Evolutionary conservation across 257 asterid genomes (phyloP).

Genomic region (Solanum infundibuliforme): DNA sequence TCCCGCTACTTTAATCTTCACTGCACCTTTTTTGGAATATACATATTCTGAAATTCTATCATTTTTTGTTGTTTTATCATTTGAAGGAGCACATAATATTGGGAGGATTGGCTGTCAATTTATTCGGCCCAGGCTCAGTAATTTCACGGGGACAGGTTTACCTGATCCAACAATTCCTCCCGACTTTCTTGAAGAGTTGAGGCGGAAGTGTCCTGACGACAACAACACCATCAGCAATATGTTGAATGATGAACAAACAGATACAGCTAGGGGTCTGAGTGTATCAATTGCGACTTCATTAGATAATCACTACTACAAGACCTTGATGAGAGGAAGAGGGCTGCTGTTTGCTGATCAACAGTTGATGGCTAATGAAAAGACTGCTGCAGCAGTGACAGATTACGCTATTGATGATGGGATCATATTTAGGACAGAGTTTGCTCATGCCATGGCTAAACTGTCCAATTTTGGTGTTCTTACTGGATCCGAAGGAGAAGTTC

Average conservation of each 20-base stretch:
- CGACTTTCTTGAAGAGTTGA: constrained; percentile 4
- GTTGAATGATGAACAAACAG: too few species aligned
- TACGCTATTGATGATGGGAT: constrained; percentile 16
- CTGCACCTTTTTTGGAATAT: neutral
- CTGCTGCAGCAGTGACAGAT: constrained; percentile 7
- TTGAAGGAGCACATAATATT: constrained; percentile 17
- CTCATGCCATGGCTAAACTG: constrained; percentile 1
- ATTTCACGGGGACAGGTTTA: neutral
- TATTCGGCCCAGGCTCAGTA: constrained; percentile 6
- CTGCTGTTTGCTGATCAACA: constrained; percentile 24
- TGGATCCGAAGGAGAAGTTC: too few species aligned
- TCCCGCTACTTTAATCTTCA: neutral
- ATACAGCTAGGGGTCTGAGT: too few species aligned
- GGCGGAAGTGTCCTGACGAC: neutral
- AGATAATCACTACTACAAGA: too few species aligned
- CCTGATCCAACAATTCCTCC: constrained; percentile 3
- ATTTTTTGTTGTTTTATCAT: neutral
- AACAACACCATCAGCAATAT: neutral
- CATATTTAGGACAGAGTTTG: constrained; percentile 14
- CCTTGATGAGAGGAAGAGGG: constrained; percentile 15
- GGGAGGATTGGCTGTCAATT: constrained; percentile 15
- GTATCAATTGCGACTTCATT: too few species aligned
- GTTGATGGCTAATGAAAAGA: constrained; percentile 17
- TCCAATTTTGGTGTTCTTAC: too few species aligned
- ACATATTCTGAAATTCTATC: neutral